These are phyloP conservation scores for Caryocar brasiliense DNA, from an alignment of 441 rosid genomes.

Conservation along the genomic window DNA sequence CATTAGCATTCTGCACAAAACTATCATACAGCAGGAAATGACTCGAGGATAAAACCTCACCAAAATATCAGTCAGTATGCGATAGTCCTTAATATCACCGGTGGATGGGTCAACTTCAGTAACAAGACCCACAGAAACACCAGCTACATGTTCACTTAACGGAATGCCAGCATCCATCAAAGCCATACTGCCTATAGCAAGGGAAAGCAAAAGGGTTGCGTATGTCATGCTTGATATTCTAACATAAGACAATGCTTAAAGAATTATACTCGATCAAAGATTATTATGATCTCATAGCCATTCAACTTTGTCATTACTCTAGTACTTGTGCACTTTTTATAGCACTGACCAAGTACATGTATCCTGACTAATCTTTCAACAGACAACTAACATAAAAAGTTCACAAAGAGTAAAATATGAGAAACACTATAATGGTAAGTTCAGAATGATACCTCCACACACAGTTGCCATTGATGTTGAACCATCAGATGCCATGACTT, in stretches of 20 bases:
- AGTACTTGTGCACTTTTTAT: too few relatives aligned
- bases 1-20: background rate
- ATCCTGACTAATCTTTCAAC: background rate
- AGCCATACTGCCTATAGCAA: slow-evolving; percentile 83
- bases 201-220: slow-evolving; percentile 2
- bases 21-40: background rate
- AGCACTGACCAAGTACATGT: background rate
- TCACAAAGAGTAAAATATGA: background rate
- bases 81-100: slow-evolving; percentile 71
- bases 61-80: slow-evolving; percentile 84
- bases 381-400: slow-evolving; percentile 1
- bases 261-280: background rate
- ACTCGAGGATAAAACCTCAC: slow-evolving; percentile 32
- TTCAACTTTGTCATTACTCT: too few relatives aligned
- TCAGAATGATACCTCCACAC: slow-evolving; percentile 64
- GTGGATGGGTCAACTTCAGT: slow-evolving; percentile 66
- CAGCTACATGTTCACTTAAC: slow-evolving; percentile 78
- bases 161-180: slow-evolving; percentile 97
- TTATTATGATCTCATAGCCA: too few relatives aligned
- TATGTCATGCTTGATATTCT: slow-evolving; percentile 9
- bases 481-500: slow-evolving; percentile 98
- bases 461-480: slow-evolving; percentile 98
- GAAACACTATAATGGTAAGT: background rate
- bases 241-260: background rate
- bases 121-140: slow-evolving; percentile 92